Evolutionary conservation across 805 yeast genomes (phyloP), one percentile per base, ranked within the genome.

Genomic region (Metschnikowia chrysomelidarum): DNA sequence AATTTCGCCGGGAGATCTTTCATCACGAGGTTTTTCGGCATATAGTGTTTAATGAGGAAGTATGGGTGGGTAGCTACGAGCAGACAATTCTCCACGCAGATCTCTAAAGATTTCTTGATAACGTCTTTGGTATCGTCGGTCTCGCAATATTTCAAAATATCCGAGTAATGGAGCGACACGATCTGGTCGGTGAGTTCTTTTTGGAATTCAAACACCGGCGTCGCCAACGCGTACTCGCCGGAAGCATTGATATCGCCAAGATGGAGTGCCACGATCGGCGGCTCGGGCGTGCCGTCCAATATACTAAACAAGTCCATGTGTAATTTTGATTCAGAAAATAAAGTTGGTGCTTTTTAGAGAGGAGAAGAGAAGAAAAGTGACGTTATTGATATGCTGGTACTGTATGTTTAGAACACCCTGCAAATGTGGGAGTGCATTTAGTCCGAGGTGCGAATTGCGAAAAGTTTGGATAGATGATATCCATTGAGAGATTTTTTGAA

Each of bases 61-160:
- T 83, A 89, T 0, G 98, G 98, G 61, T 91, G 98, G 0, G 91
- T 78, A 16, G 94, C 79, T 2, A 89, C 93, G 17, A 82, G 68
- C 55, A 81, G 82, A 27, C 89, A 77, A 60, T 89, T 88, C 39
- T 75, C 60, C 40, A 86, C 75, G 58, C 94, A 76, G 6, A 86
- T 82, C 41, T 78, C 75, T 56, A 91, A 69, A 0, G 94, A 80
- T 51, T 86, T 86, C n/a, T 79, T 67, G 23, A 84, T 75, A 19
- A 85, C 76, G 11, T 67, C 71, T 5, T 60, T 57, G 25, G 62
- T 60, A 43, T 69, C 73, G 38, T 71, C 63, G 32, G 76, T 66
- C 55, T 87, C 95, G 53, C 86, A 88, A 56, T 82, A 89, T 59
- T 87, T 81, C 49, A 91, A 67, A 39, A 91, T 87, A 54, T 89